These are phyloP conservation scores for Fraxinus velutina DNA, from an alignment of 305 asterid species.

Conservation along the genomic window DNA sequence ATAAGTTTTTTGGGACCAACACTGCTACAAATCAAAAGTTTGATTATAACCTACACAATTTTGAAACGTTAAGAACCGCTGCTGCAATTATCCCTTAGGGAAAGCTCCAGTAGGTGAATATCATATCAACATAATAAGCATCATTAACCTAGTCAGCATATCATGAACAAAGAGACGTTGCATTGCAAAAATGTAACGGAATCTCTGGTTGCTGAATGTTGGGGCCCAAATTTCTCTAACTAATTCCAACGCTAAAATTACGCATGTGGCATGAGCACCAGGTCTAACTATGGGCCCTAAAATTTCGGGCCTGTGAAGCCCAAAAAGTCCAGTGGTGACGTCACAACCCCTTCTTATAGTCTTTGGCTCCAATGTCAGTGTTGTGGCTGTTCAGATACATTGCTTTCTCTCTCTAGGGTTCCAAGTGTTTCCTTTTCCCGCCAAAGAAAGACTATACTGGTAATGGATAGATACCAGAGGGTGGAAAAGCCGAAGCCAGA, in stretches of 20 bases:
- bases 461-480: conserved; percentile 83
- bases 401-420: conserved; percentile 32
- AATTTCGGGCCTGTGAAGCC: neutral
- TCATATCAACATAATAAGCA: no score
- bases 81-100: neutral
- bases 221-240: neutral
- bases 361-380: neutral
- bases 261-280: neutral
- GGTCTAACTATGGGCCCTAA: neutral
- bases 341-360: neutral
- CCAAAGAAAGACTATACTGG: neutral
- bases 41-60: no score
- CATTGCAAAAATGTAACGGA: no score
- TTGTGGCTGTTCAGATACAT: neutral
- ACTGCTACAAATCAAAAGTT: no score
- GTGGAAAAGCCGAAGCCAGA: conserved; percentile 84
- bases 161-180: no score
- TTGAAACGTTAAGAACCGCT: no score
- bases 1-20: no score
- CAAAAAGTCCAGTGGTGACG: neutral
- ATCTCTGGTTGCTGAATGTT: no score
- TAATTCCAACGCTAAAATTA: neutral
- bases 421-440: conserved; percentile 31
- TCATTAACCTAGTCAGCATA: no score
- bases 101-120: neutral